These are phyloP conservation scores for Russula lepida DNA, from an alignment of 768 basidiomycete species.

Conservation along the genomic window DNA sequence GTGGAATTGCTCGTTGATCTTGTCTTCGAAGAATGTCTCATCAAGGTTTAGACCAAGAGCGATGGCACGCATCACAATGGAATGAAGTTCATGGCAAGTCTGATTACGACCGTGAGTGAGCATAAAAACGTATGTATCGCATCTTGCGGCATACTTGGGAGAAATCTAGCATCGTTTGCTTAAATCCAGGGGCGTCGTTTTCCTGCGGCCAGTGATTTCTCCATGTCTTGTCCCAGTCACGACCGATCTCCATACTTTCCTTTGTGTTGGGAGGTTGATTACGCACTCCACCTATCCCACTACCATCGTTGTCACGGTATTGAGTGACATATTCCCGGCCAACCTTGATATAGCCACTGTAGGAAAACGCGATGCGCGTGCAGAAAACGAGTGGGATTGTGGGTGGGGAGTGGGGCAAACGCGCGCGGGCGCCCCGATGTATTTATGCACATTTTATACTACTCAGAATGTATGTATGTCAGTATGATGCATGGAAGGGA, in stretches of 20 bases:
- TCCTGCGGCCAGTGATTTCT: slow-evolving; percentile 77
- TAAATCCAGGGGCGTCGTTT: slow-evolving; percentile 54
- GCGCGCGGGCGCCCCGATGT: no score
- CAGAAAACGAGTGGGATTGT: no score
- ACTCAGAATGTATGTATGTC: no score
- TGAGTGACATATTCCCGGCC: slow-evolving; percentile 81
- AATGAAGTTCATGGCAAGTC: slow-evolving; percentile 71
- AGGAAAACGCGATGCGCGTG: no score
- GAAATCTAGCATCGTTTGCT: slow-evolving; percentile 65
- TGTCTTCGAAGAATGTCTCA: slow-evolving; percentile 67
- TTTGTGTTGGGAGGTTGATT: slow-evolving; percentile 71
- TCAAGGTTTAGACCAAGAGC: slow-evolving; percentile 70
- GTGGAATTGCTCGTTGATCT: slow-evolving; percentile 69
- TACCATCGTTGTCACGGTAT: slow-evolving; percentile 52
- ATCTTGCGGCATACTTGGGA: slow-evolving; percentile 41
- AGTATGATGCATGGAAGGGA: no score
- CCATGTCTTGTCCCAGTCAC: slow-evolving; percentile 72
- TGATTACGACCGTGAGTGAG: slow-evolving; percentile 22
- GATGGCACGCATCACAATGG: slow-evolving; percentile 74
- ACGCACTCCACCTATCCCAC: slow-evolving; percentile 69
- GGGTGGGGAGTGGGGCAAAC: no score
- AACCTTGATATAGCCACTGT: slow-evolving; percentile 70
- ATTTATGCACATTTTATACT: no score
- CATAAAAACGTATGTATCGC: neutral
- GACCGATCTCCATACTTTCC: slow-evolving; percentile 84